These are phyloP conservation scores for Lolium rigidum DNA, from an alignment of 176 grass and related monocot species.

Conservation along the genomic window DNA sequence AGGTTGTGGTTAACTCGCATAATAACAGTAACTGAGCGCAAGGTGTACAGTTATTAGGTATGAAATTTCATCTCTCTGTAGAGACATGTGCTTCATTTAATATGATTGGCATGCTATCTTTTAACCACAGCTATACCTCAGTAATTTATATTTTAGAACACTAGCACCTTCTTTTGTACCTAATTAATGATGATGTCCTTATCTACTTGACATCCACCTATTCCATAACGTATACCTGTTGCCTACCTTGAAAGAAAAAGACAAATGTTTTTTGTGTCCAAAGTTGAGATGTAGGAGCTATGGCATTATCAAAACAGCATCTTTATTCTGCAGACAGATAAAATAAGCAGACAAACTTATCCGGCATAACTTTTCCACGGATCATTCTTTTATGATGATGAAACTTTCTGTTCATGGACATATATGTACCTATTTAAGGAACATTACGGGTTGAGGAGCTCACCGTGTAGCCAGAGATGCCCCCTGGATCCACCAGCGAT, in stretches of 20 bases:
- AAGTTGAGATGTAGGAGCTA: background rate
- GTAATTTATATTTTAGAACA: background rate
- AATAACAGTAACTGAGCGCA: background rate
- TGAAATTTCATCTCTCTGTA: background rate
- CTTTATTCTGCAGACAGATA: background rate
- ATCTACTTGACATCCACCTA: background rate
- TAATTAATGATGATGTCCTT: background rate
- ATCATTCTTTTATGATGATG: background rate
- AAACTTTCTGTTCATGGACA: background rate
- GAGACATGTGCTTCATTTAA: background rate
- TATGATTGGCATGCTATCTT: background rate
- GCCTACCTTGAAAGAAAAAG: background rate
- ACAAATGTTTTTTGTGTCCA: background rate
- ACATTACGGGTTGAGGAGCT: conserved; percentile 26
- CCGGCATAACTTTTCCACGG: background rate
- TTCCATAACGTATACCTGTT: conserved; percentile 18
- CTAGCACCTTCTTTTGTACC: background rate
- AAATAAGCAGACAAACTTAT: conserved; percentile 27
- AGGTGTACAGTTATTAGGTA: background rate
- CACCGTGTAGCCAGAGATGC: conserved; percentile 90
- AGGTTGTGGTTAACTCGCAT: background rate
- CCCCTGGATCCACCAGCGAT: conserved; percentile 88
- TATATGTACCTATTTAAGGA: conserved; percentile 15
- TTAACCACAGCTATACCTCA: background rate
- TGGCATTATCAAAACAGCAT: background rate